Conservation (phyloP, 768 basidiomycete species). For the Amylocystis lapponica region DNA sequence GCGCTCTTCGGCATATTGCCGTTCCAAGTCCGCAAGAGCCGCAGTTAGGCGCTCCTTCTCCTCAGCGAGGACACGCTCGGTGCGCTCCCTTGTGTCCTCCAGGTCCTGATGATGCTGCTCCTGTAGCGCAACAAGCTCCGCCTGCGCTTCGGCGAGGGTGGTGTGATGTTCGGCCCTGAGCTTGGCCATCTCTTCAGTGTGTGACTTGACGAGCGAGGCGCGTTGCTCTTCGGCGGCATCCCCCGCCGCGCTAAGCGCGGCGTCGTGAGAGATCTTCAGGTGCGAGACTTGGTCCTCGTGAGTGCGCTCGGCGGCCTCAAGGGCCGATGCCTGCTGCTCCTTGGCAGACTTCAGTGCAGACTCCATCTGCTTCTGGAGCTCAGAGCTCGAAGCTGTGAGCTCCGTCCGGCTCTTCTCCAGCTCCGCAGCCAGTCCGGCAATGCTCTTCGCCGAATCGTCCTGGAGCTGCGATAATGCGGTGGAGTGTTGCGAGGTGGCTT, state of each 20-base stretch:
- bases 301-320: constrained; percentile 48
- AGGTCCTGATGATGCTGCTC: constrained; percentile 25
- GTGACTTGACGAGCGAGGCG: constrained; percentile 30
- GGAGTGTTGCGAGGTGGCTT: constrained; percentile 54
- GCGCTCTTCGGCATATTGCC: constrained; percentile 43
- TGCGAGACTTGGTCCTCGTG: constrained; percentile 52
- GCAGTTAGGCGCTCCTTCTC: constrained; percentile 42
- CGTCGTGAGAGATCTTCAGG: constrained; percentile 44
- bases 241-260: constrained; percentile 26
- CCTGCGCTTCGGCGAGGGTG: constrained; percentile 23
- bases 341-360: constrained; percentile 39
- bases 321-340: constrained; percentile 48
- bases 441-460: constrained; percentile 48
- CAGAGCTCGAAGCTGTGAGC: constrained; percentile 28
- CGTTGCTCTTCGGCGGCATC: constrained; percentile 32
- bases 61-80: constrained; percentile 32
- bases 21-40: constrained; percentile 39
- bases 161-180: constrained; percentile 41
- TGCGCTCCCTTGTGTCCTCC: constrained; percentile 30
- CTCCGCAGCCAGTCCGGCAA: constrained; percentile 41
- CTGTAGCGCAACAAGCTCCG: constrained; percentile 22
- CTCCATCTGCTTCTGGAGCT: constrained; percentile 43
- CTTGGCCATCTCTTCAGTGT: constrained; percentile 31
- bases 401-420: constrained; percentile 43
- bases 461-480: constrained; percentile 44